Conservation (phyloP, 805 yeast genomes). For the Cyberlindnera mycetangii region DNA sequence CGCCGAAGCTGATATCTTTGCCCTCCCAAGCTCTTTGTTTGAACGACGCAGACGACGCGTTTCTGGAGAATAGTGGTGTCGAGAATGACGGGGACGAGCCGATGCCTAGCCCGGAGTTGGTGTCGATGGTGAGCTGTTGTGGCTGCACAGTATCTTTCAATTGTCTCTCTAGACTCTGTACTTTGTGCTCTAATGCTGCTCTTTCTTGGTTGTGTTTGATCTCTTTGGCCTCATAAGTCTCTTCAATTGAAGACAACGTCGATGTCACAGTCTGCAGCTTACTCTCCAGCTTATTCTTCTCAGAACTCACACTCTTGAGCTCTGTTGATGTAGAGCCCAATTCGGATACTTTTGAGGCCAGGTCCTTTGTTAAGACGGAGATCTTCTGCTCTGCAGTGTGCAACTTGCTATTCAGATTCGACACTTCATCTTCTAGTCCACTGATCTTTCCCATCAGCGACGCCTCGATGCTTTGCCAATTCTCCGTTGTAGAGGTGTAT, state of each 20-base stretch:
- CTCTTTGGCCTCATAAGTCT: constrained; percentile 21
- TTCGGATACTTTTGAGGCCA: constrained; percentile 24
- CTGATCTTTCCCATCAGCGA: constrained; percentile 49
- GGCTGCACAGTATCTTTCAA: constrained; percentile 17
- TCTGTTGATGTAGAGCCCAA: constrained; percentile 21
- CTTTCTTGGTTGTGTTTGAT: constrained; percentile 18
- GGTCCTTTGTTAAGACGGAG: constrained; percentile 31
- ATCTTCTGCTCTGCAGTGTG: constrained; percentile 23
- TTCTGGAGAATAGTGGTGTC: constrained; percentile 11
- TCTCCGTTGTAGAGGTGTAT: constrained; percentile 71
- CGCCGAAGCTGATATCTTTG: constrained; percentile 40
- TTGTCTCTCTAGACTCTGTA: constrained; percentile 20
- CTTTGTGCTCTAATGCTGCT: constrained; percentile 18
- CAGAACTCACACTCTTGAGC: constrained; percentile 27
- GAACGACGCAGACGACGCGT: constrained; percentile 21
- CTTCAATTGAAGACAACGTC: constrained; percentile 28
- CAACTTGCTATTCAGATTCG: constrained; percentile 33
- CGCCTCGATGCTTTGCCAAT: constrained; percentile 81
- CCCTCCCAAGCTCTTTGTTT: constrained; percentile 25
- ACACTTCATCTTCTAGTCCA: constrained; percentile 42
- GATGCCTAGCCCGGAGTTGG: not conserved
- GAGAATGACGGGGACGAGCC: constrained; percentile 1
- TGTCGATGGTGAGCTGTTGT: constrained; percentile 17
- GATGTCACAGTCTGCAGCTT: constrained; percentile 24
- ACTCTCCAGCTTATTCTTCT: constrained; percentile 20